A percentile compares a stretch with the other conserved stretches of the same genome.
phyloP scores from a whole-genome alignment of 768 basidiomycete species.

The Cystobasidium tubakii region DNA sequence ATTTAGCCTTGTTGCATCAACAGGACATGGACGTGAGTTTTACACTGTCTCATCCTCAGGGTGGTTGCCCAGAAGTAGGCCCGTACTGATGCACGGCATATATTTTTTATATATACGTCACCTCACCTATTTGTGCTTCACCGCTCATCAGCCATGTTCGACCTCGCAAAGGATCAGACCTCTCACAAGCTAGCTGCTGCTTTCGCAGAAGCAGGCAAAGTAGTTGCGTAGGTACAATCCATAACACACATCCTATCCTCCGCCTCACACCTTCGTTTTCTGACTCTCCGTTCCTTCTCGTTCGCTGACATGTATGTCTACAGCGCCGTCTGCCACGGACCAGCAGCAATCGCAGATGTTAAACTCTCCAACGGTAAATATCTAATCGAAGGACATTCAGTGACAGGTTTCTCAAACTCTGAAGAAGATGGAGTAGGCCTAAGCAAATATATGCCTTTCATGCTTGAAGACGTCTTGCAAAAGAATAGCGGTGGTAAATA shows the following conservation, averaged over 20 bases:
- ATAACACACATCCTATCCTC: conserved; percentile 38
- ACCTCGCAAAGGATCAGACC: conserved; percentile 46
- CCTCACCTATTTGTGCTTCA: too few relatives aligned
- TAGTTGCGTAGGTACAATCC: conserved; percentile 42
- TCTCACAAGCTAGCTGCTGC: conserved; percentile 56
- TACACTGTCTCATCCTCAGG: too few relatives aligned
- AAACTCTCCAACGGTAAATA: conserved; percentile 55
- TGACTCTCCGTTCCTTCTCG: too few relatives aligned
- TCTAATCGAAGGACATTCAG: conserved; percentile 58
- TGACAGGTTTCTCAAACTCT: conserved; percentile 65
- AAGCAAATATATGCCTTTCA: conserved; percentile 26
- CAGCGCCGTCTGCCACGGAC: conserved; percentile 66
- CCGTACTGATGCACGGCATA: too few relatives aligned
- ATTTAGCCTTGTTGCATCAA: neutral
- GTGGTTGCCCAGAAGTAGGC: too few relatives aligned
- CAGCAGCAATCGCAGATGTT: conserved; percentile 53
- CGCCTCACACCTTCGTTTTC: too few relatives aligned
- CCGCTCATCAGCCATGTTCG: conserved; percentile 55
- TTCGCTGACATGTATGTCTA: too few relatives aligned
- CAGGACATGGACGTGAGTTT: conserved; percentile 1
- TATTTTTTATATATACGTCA: too few relatives aligned
- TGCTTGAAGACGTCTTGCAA: conserved; percentile 8
- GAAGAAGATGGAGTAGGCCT: conserved; percentile 54
- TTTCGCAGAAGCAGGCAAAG: conserved; percentile 29
- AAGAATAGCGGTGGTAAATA: conserved; percentile 25